Conservation (phyloP, 345 rosid species). For the Brassica nigra region DNA sequence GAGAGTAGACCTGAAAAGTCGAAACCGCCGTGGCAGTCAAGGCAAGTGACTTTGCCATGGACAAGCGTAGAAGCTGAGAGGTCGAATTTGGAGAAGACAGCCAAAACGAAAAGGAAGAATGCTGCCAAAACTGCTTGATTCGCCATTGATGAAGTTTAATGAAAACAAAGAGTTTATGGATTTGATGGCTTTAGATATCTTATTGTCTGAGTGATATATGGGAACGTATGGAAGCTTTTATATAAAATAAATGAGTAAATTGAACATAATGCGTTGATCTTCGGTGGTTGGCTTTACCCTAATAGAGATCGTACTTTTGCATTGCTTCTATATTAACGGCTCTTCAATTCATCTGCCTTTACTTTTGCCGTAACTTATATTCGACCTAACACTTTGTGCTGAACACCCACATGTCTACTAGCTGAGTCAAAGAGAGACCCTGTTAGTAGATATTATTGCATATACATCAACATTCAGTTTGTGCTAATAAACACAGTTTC, state of each 20-base stretch:
- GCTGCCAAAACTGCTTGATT: conserved; percentile 22
- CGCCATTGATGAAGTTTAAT: conserved; percentile 28
- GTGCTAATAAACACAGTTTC: not conserved
- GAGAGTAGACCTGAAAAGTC: conserved; percentile 39
- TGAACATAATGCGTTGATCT: conserved; percentile 12
- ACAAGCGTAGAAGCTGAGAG: conserved; percentile 31
- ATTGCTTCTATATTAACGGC: conserved; percentile 33
- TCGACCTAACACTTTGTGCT: conserved; percentile 4
- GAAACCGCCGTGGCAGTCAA: conserved; percentile 31
- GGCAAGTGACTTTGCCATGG: conserved; percentile 34
- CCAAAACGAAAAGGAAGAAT: conserved; percentile 26
- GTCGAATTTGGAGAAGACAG: conserved; percentile 25
- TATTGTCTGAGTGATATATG: conserved; percentile 21
- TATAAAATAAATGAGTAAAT: conserved; percentile 1
- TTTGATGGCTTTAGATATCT: conserved; percentile 19
- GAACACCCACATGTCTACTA: not conserved
- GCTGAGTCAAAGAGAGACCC: not conserved
- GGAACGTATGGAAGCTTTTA: conserved; percentile 10
- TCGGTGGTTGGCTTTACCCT: conserved; percentile 33
- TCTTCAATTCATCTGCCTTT: conserved; percentile 27
- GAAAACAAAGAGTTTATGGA: conserved; percentile 8
- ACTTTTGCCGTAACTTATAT: conserved; percentile 9
- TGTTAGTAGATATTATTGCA: not conserved
- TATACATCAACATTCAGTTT: not conserved
- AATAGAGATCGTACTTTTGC: not conserved